These are phyloP conservation scores for Cairneyella variabilis DNA, from an alignment of 495 filamentous ascomycete species.

Conservation along the genomic window DNA sequence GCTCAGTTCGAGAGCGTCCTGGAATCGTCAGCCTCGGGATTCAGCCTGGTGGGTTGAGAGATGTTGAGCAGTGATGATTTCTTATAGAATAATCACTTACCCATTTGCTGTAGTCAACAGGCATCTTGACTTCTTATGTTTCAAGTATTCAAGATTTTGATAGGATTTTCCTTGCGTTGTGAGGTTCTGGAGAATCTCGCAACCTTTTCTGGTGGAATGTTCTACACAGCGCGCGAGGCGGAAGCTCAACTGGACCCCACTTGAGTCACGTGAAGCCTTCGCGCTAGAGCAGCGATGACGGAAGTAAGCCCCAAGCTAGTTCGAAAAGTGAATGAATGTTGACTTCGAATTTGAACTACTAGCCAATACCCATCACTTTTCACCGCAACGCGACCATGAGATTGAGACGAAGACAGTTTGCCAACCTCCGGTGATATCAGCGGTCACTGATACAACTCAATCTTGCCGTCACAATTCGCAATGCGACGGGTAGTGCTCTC, in stretches of 20 bases:
- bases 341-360: constrained; percentile 1
- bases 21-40: constrained; percentile 17
- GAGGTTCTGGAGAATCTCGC: background rate
- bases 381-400: constrained; percentile 19
- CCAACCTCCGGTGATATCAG: constrained; percentile 22
- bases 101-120: constrained; percentile 95
- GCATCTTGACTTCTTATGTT: constrained; percentile 54
- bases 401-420: constrained; percentile 3
- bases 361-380: background rate
- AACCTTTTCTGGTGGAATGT: constrained; percentile 17
- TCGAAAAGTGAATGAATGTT: background rate
- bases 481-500: constrained; percentile 21
- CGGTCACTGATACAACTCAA: constrained; percentile 6
- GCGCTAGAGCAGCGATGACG: constrained; percentile 16
- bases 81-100: constrained; percentile 37
- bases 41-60: constrained; percentile 17
- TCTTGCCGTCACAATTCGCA: background rate
- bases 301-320: constrained; percentile 5
- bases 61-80: background rate
- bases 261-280: constrained; percentile 2
- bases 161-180: constrained; percentile 3
- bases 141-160: background rate
- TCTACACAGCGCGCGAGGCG: constrained; percentile 22
- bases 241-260: constrained; percentile 11
- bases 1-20: constrained; percentile 90